Conservation (phyloP, 768 basidiomycete species). For the Pleurotus djamor region DNA sequence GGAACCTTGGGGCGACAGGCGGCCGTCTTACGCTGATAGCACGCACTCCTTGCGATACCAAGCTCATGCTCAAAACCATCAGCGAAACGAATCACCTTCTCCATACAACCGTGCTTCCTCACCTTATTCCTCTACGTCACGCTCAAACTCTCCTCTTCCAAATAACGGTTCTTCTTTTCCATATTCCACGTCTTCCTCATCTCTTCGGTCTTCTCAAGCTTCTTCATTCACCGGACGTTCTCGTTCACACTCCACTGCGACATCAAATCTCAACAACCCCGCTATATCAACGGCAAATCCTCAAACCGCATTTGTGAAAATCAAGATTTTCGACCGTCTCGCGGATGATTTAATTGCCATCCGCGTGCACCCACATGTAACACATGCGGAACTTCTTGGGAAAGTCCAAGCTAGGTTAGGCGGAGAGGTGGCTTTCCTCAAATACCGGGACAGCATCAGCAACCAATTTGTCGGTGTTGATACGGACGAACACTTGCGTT, state of each 20-base stretch:
- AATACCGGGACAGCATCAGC: slow-evolving; percentile 73
- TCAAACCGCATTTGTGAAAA: slow-evolving; percentile 91
- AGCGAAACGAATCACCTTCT: slow-evolving; percentile 46
- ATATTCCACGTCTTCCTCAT: slow-evolving; percentile 44
- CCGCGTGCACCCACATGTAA: slow-evolving; percentile 90
- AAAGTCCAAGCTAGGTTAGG: slow-evolving; percentile 91
- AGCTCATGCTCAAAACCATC: slow-evolving; percentile 45
- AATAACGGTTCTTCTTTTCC: slow-evolving; percentile 15
- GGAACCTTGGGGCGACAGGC: slow-evolving; percentile 20
- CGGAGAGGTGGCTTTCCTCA: slow-evolving; percentile 60
- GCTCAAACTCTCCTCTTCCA: slow-evolving; percentile 28
- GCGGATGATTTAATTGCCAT: slow-evolving; percentile 97
- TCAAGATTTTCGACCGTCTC: slow-evolving; percentile 94
- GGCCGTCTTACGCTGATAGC: slow-evolving; percentile 27
- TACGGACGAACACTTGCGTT: slow-evolving; percentile 59
- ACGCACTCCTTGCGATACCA: slow-evolving; percentile 31
- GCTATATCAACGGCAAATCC: slow-evolving; percentile 76
- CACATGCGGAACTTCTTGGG: slow-evolving; percentile 82
- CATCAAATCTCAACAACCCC: slow-evolving; percentile 58
- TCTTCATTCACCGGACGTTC: slow-evolving; percentile 44
- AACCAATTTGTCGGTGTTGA: slow-evolving; percentile 64
- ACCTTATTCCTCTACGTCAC: slow-evolving; percentile 30
- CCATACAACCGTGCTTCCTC: slow-evolving; percentile 40
- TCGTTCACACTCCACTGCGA: slow-evolving; percentile 54
- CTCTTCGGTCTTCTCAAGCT: slow-evolving; percentile 51